Conservation (phyloP, 257 asterid genomes). For the Voacanga thouarsii region DNA sequence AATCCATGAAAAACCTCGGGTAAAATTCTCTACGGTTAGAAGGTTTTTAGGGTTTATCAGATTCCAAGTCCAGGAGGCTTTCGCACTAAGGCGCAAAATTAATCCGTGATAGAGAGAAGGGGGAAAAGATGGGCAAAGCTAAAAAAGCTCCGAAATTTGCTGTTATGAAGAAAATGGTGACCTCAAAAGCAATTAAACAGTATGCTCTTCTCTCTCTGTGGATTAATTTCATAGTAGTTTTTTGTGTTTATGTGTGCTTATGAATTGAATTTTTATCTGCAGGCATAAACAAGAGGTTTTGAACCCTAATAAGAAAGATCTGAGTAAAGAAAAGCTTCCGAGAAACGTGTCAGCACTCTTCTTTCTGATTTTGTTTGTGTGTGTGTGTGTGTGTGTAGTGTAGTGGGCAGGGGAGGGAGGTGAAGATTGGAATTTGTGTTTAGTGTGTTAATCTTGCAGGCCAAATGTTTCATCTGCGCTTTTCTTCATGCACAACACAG, state of each 20-base stretch:
- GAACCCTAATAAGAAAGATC: conserved; percentile 88
- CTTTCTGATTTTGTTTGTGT: background rate
- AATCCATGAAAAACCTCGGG: background rate
- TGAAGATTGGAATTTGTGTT: background rate
- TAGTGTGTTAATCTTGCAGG: conserved; percentile 35
- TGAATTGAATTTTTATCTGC: conserved; percentile 11
- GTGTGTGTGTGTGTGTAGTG: too few species aligned
- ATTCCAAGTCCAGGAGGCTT: background rate
- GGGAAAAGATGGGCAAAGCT: conserved; percentile 75
- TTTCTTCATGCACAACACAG: conserved; percentile 81
- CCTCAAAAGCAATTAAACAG: conserved; percentile 76
- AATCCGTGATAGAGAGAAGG: background rate
- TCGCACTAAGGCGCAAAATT: background rate
- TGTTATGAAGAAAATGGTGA: conserved; percentile 73
- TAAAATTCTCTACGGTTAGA: background rate
- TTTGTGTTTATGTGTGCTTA: background rate
- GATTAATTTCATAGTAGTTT: background rate
- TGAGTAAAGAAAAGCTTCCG: conserved; percentile 73
- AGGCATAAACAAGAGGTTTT: conserved; percentile 78
- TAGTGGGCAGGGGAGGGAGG: background rate
- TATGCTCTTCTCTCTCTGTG: conserved; percentile 19
- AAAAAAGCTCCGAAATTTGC: conserved; percentile 84
- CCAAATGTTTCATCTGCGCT: conserved; percentile 91
- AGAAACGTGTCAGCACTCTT: conserved; percentile 65
- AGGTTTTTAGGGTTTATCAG: conserved; percentile 6